Percentiles rank a stretch among this genome's conserved stretches.
These are phyloP conservation scores for Martiniozyma asiatica DNA, from an alignment of 1,139 yeast genomes.

Conservation along the genomic window DNA sequence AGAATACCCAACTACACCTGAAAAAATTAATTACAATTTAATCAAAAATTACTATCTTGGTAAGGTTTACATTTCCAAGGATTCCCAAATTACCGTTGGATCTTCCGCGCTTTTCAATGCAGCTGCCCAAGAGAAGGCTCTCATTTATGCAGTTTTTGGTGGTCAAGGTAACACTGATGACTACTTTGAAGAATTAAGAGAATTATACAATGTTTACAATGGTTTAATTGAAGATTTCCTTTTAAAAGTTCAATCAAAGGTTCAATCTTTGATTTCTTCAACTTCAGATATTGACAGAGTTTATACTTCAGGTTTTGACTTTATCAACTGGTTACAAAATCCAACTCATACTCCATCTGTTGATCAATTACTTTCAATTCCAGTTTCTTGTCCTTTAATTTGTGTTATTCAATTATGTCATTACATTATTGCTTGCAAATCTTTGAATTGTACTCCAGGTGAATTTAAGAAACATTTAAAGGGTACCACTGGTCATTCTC, in stretches of 20 bases:
- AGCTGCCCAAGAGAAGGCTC: conserved; percentile 39
- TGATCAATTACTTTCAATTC: conserved; percentile 81
- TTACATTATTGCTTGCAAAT: conserved; percentile 76
- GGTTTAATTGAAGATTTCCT: conserved; percentile 67
- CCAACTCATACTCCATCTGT: conserved; percentile 83
- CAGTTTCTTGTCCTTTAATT: conserved; percentile 91
- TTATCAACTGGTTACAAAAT: conserved; percentile 73
- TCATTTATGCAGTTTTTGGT: conserved; percentile 79
- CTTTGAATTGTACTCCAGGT: conserved; percentile 84
- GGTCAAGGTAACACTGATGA: conserved; percentile 99
- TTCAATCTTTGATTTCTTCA: conserved; percentile 56
- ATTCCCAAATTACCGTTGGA: conserved; percentile 28
- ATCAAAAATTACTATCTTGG: conserved; percentile 56
- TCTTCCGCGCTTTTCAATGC: conserved; percentile 49
- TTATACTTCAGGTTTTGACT: conserved; percentile 87
- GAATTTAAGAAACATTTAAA: conserved; percentile 57
- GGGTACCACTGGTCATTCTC: conserved; percentile 97
- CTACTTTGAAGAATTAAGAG: conserved; percentile 92
- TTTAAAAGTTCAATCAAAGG: conserved; percentile 52
- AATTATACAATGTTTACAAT: conserved; percentile 63
- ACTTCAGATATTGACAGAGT: conserved; percentile 75
- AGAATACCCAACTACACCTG: conserved; percentile 50
- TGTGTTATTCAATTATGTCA: conserved; percentile 93
- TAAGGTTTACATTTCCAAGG: conserved; percentile 18
- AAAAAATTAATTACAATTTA: conserved; percentile 54